These are phyloP conservation scores for Hamamelis virginiana DNA, from an alignment of 164 flowering plant genomes.

Conservation along the genomic window DNA sequence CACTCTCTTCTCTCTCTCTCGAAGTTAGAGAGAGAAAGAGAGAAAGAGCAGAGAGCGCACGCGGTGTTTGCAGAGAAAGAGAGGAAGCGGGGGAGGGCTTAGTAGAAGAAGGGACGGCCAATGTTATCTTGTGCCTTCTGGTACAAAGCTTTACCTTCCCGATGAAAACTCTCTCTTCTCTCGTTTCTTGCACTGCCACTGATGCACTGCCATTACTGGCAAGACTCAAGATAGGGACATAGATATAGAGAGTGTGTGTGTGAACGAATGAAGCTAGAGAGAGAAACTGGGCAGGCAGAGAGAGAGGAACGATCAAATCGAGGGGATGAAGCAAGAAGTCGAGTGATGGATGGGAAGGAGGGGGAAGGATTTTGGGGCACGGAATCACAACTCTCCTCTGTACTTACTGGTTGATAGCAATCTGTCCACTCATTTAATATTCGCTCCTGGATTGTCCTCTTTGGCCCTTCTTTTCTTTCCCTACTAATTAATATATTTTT, in stretches of 20 bases:
- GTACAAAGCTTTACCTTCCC: constrained; percentile 66
- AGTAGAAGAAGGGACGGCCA: no score
- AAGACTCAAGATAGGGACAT: constrained; percentile 22
- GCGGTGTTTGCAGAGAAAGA: constrained; percentile 6
- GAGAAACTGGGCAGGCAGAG: no score
- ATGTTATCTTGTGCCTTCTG: no score
- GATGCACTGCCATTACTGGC: constrained; percentile 58
- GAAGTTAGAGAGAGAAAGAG: constrained; percentile 7
- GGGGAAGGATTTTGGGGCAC: constrained; percentile 23
- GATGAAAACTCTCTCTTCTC: constrained; percentile 53
- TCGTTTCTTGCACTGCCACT: constrained; percentile 66
- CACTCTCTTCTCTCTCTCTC: constrained; percentile 10
- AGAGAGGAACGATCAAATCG: constrained; percentile 29
- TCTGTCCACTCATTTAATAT: constrained; percentile 40
- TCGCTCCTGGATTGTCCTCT: constrained; percentile 22
- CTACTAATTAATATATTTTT: no score
- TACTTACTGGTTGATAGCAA: constrained; percentile 18
- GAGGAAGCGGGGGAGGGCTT: no score
- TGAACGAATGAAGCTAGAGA: constrained; percentile 11
- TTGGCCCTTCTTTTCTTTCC: background rate
- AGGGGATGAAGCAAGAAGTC: constrained; percentile 19
- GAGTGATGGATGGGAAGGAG: constrained; percentile 1
- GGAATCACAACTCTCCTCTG: constrained; percentile 23
- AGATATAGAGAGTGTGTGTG: constrained; percentile 11
- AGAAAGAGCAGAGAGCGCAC: background rate